Base-by-base conservation (phyloP, 257 asterid genomes). In the Petrea volubilis region DNA sequence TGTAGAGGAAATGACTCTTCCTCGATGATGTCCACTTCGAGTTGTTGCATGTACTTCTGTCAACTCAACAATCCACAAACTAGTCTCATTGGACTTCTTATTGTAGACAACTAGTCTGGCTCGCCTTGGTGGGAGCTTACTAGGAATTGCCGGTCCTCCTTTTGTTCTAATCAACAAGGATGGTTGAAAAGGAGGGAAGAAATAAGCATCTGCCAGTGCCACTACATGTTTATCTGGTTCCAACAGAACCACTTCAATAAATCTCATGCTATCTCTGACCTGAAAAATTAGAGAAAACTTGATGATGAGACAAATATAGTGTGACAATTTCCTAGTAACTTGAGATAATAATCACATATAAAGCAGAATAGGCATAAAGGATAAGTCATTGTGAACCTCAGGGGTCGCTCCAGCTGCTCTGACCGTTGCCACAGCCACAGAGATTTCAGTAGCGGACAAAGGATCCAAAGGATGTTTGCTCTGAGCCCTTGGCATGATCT, bases 401-500 rank as follows among this genome's bases (percentile, higher is more conserved):
- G 99, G 99, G 50, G 99, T 91, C 58, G 97, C 95, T 70, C 99
- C 99, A 64, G 99, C 97, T 44, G 96, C 96, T 77, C 99, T 86
- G 75, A 94, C 99, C 51, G 97, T 91, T 58, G 86, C 96, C 66
- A 94, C 96, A 18, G 97, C 97, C 68, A 94, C 96, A 25, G 97
- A 76, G 76, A 94, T 91, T 80, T 94, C 99, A 62, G 96, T 80
- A 67, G 95, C 90, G 61, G 97, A 84, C 76, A 94, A 82, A 67
- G 97, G 96, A 69, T 94, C 99, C 90, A 94, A 84, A 44, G 99
- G 99, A 78, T 94, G 99, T 71, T 84, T 71, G 11, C 87, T 88
- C 70, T 94, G 99, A 58, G 93, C 92, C 87, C 92, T 84, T 51
- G 72, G 75, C 88, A 76, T 74, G 67, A 71, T 34, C 64, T 72